Evolutionary conservation across 805 yeast species (phyloP).

Genomic region (Cyberlindnera mrakii): DNA sequence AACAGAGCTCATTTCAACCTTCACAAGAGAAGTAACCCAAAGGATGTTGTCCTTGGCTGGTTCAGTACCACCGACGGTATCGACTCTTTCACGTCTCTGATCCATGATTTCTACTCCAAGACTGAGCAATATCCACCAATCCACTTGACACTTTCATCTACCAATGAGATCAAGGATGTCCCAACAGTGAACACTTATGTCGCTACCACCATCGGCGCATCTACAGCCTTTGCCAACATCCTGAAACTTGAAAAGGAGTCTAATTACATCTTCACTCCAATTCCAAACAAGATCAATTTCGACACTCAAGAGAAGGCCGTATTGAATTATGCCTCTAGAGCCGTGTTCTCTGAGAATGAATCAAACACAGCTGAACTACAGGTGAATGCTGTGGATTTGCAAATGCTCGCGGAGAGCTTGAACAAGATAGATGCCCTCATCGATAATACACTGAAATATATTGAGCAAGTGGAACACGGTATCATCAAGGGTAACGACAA

Average conservation of each 20-base stretch:
- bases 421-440: slow-evolving; percentile 40
- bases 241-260: slow-evolving; percentile 35
- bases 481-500: slow-evolving; percentile 45
- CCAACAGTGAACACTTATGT: slow-evolving; percentile 65
- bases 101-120: slow-evolving; percentile 74
- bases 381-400: slow-evolving; percentile 35
- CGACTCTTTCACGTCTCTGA: slow-evolving; percentile 67
- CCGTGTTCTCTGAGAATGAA: slow-evolving; percentile 22
- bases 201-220: slow-evolving; percentile 67
- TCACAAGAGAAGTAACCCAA: slow-evolving; percentile 73
- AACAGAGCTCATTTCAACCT: slow-evolving; percentile 66
- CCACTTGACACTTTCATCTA: slow-evolving; percentile 62
- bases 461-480: slow-evolving; percentile 35
- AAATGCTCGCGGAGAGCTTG: slow-evolving; percentile 41
- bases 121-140: slow-evolving; percentile 73
- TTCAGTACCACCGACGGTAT: slow-evolving; percentile 56
- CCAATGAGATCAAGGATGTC: slow-evolving; percentile 32
- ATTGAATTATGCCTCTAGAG: slow-evolving; percentile 40
- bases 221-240: slow-evolving; percentile 29
- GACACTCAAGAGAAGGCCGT: slow-evolving; percentile 55
- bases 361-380: slow-evolving; percentile 23
- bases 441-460: slow-evolving; percentile 43
- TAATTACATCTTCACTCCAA: slow-evolving; percentile 64
- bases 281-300: slow-evolving; percentile 59
- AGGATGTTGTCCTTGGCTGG: slow-evolving; percentile 81